A percentile compares a stretch with the other conserved stretches of the same genome.
These are phyloP conservation scores for Malus hybrid DNA, from an alignment of 331 rosid genomes.

Conservation along the genomic window DNA sequence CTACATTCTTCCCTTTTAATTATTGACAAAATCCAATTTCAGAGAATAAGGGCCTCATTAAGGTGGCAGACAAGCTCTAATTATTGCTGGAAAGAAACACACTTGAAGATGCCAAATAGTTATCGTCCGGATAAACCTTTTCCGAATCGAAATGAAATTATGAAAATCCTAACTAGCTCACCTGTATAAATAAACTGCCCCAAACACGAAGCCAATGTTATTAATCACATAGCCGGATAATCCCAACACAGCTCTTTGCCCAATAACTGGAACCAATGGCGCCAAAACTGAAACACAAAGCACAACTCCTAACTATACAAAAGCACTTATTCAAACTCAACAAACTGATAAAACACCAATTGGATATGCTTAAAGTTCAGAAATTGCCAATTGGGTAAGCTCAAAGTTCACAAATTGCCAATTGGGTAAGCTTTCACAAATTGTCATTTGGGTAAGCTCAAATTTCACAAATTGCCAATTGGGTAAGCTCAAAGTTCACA, in stretches of 20 bases:
- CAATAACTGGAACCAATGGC: constrained; percentile 34
- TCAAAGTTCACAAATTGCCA: too few relatives aligned
- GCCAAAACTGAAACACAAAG: constrained; percentile 40
- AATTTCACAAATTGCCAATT: background rate
- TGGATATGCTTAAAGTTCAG: background rate
- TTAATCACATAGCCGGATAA: constrained; percentile 58
- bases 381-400: too few relatives aligned
- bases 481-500: background rate
- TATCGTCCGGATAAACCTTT: background rate
- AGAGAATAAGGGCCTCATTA: too few relatives aligned
- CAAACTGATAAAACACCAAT: too few relatives aligned
- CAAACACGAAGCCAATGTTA: constrained; percentile 60
- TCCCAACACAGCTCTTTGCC: constrained; percentile 59
- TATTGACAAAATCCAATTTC: too few relatives aligned
- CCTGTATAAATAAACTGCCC: constrained; percentile 59
- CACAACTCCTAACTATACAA: background rate
- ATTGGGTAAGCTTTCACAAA: background rate
- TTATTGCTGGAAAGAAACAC: background rate
- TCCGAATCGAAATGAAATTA: background rate
- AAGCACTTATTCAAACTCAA: background rate
- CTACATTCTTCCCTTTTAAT: too few relatives aligned
- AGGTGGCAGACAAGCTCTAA: background rate
- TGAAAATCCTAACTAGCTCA: constrained; percentile 6
- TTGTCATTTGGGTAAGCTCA: too few relatives aligned
- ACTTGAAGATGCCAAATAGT: background rate